Conservation (phyloP, 345 rosid species). For the Hypericum perforatum region DNA sequence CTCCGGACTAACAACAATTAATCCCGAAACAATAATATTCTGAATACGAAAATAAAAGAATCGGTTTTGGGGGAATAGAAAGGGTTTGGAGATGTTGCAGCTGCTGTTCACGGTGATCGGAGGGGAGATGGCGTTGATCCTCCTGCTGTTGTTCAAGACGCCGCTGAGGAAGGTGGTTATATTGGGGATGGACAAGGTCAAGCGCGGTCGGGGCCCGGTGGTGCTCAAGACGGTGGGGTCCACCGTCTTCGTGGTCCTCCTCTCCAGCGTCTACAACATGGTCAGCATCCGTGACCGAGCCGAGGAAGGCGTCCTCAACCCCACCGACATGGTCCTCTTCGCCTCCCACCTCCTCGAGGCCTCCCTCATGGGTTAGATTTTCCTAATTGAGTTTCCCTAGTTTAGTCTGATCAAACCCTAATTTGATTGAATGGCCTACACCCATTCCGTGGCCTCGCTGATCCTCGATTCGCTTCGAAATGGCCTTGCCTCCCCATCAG, state of each 20-base stretch:
- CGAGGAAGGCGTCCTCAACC: constrained; percentile 50
- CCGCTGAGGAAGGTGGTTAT: constrained; percentile 72
- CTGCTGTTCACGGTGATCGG: constrained; percentile 54
- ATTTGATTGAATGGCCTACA: too few species aligned
- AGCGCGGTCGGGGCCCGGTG: constrained; percentile 80
- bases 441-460: too few species aligned
- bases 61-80: too few species aligned
- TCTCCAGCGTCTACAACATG: constrained; percentile 51
- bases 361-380: constrained; percentile 94
- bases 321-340: constrained; percentile 79
- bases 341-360: constrained; percentile 69
- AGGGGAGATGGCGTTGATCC: constrained; percentile 50
- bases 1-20: too few species aligned
- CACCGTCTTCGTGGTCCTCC: constrained; percentile 48
- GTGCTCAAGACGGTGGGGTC: constrained; percentile 52
- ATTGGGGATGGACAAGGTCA: constrained; percentile 51
- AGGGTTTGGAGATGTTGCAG: constrained; percentile 70
- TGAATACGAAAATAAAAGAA: too few species aligned
- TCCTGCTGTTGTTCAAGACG: constrained; percentile 59
- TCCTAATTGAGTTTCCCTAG: too few species aligned
- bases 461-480: too few species aligned
- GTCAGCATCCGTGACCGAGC: constrained; percentile 46
- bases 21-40: too few species aligned
- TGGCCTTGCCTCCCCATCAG: too few species aligned
- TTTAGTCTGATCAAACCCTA: too few species aligned